Evolutionary conservation across 2,329 filamentous ascomycete genomes (phyloP), one percentile per base, ranked within the genome.

Genomic region (Mycosphaerella arachidis): DNA sequence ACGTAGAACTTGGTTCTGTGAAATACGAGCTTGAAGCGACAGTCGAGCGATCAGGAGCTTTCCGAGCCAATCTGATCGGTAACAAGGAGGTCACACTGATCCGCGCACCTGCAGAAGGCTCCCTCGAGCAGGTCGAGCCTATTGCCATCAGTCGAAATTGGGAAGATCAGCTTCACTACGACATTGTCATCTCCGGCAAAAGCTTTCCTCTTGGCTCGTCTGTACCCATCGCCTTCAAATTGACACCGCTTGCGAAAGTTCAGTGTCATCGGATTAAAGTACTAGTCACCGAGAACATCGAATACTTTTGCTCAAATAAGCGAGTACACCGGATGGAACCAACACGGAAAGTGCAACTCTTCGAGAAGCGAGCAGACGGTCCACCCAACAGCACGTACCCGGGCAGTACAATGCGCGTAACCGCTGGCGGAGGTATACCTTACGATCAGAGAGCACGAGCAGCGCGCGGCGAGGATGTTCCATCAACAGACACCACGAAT

Each of bases 131-230:
- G 74, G 88, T 92, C 29, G 92, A 97, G 72, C 92, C 92, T 2
- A 96, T 97, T 68, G 93, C 92, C 10, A 96, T 97, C 70, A 93
- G 90, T 65, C 83, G 92, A 20, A 92, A 91, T 63, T 97, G 92
- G 92, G 92, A 97, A 72, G 92, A 97, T 67, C 92, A 96, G 71
- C 80, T 97, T 33, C 91, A 95, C 70, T 97, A 97, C 76, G 92
- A 97, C 70, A 96, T 97, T 67, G 88, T 96, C 72, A 96, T 97
- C 57, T 96, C 92, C 1, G 92, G 92, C 57, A 96, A 96, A 80
- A 95, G 92, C 0, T 97, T 97, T 61, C 91, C 92, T 0, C 84
- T 97, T 20, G 92, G 92, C 16, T 84, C 89, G 43, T 90, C 90
- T 68, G 91, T 97, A 16, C 92, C 92, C 0, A 94, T 97, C 60